Evolutionary conservation across 1,139 yeast species (phyloP).

Genomic region (Blastobotrys malaysiensis): DNA sequence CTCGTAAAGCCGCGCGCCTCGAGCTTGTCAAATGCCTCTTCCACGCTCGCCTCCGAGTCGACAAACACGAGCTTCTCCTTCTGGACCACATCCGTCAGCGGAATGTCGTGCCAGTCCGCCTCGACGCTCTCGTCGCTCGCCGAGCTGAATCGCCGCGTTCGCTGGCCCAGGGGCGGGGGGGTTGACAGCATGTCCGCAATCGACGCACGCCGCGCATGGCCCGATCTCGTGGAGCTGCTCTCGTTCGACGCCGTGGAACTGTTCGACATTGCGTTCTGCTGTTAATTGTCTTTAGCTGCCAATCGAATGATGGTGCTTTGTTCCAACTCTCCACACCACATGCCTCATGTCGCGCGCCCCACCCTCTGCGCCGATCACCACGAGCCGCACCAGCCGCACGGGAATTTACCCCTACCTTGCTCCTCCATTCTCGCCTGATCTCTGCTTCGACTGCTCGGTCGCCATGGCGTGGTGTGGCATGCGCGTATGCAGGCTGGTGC

Average conservation of each 20-base stretch:
- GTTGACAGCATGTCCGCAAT: conserved; percentile 78
- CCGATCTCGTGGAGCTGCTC: conserved; percentile 5
- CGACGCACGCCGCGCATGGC: conserved; percentile 35
- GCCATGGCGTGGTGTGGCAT: no score
- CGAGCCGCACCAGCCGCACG: not conserved
- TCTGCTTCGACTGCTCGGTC: no score
- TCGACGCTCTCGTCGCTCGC: conserved; percentile 10
- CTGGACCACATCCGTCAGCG: conserved; percentile 69
- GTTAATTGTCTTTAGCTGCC: not conserved
- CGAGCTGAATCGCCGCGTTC: conserved; percentile 13
- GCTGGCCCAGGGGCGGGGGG: conserved; percentile 59
- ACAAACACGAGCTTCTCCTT: conserved; percentile 70
- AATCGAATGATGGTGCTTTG: not conserved
- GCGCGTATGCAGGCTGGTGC: no score
- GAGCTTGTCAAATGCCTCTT: conserved; percentile 78
- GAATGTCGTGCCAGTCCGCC: conserved; percentile 68
- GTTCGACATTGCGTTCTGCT: not conserved
- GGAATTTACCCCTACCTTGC: not conserved
- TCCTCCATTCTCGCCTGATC: not conserved
- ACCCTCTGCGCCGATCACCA: not conserved
- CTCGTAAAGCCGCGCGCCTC: conserved; percentile 70
- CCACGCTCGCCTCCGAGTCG: conserved; percentile 62
- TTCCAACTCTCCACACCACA: not conserved
- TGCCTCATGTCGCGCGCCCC: not conserved
- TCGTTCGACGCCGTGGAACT: not conserved